These are phyloP conservation scores for Austropuccinia psidii DNA, from an alignment of 1,284 basidiomycete genomes.

Conservation along the genomic window DNA sequence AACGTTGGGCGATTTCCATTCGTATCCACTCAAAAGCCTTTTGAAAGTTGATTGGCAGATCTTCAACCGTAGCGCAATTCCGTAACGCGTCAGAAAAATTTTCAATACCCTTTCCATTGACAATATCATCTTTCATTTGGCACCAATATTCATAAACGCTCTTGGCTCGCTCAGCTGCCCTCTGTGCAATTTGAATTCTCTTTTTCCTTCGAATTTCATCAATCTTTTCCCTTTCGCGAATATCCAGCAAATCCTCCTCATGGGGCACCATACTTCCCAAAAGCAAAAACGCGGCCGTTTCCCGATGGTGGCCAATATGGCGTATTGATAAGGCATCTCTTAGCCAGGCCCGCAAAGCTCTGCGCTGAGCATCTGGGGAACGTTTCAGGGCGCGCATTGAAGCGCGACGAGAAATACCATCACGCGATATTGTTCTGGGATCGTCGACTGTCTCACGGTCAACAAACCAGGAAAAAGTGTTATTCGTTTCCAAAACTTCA, in stretches of 20 bases:
- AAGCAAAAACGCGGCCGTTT: conserved; percentile 42
- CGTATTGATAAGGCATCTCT: conserved; percentile 40
- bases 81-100: conserved; percentile 39
- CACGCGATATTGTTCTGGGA: not conserved
- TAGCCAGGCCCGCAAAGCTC: conserved; percentile 41
- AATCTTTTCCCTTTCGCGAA: conserved; percentile 40
- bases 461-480: too few relatives aligned
- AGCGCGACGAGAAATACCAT: conserved; percentile 4
- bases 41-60: conserved; percentile 40
- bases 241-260: conserved; percentile 40
- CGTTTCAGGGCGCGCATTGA: conserved; percentile 38
- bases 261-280: conserved; percentile 39
- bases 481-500: too few relatives aligned
- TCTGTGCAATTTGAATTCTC: conserved; percentile 39
- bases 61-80: conserved; percentile 34
- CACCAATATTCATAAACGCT: conserved; percentile 37
- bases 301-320: conserved; percentile 40
- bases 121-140: conserved; percentile 39
- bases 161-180: conserved; percentile 38
- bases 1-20: conserved; percentile 38
- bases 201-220: conserved; percentile 40
- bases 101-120: conserved; percentile 40
- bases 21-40: conserved; percentile 38
- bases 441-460: conserved; percentile 2
- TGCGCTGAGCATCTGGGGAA: conserved; percentile 38